Evolutionary conservation across 106 monocot genomes (phyloP).

Genomic region (Gastrodia elata): DNA sequence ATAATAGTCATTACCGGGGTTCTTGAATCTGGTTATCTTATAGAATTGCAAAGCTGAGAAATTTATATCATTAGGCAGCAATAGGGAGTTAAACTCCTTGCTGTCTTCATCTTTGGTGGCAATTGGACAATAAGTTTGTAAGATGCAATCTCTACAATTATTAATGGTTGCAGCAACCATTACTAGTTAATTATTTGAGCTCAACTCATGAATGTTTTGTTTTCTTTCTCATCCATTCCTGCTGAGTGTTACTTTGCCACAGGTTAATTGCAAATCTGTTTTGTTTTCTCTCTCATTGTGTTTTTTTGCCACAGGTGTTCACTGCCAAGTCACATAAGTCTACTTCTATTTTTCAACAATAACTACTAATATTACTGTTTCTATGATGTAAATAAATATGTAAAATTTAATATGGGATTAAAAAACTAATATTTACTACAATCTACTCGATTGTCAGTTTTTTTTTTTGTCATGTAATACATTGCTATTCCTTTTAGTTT

Average conservation of each 20-base stretch:
- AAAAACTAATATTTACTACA: too few species aligned
- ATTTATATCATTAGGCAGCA: neutral
- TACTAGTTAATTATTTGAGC: neutral
- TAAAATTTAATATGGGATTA: too few species aligned
- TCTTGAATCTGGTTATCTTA: neutral
- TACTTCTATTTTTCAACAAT: neutral
- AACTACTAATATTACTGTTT: neutral
- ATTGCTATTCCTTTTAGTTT: too few species aligned
- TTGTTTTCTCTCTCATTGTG: neutral
- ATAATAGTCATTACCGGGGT: neutral
- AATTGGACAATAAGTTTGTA: neutral
- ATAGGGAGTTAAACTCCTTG: neutral
- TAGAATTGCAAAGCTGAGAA: neutral
- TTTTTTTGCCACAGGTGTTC: neutral
- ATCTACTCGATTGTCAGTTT: too few species aligned
- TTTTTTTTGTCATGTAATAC: too few species aligned
- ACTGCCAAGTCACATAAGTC: too few species aligned
- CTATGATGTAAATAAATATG: too few species aligned
- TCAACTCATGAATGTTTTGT: neutral
- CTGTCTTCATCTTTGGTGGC: neutral
- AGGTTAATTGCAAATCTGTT: neutral
- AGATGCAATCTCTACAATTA: neutral
- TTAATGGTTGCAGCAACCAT: neutral
- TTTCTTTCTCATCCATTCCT: neutral
- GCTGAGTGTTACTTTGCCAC: neutral